These are phyloP conservation scores for Sporisorium exsertum DNA, from an alignment of 1,284 basidiomycete species.

Conservation along the genomic window DNA sequence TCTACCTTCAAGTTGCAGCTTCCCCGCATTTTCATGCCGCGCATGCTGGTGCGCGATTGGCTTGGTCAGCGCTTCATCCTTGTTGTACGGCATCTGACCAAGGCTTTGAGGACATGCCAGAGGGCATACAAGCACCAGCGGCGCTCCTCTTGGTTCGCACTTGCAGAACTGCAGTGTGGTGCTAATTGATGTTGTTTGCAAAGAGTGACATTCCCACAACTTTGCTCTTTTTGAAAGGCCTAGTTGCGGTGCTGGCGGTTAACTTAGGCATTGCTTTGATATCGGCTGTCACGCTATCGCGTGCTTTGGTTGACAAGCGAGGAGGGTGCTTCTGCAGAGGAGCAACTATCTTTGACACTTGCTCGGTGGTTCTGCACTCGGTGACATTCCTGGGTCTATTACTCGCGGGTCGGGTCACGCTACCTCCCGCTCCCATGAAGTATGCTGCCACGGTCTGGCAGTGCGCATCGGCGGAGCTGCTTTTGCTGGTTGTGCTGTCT, in stretches of 20 bases:
- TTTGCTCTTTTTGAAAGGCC: no score
- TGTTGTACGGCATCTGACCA: conserved; percentile 5
- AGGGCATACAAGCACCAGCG: no score
- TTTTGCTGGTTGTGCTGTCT: neutral
- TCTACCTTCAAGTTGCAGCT: neutral
- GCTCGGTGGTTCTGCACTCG: no score
- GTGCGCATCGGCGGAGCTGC: neutral
- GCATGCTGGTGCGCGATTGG: neutral
- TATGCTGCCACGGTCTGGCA: neutral
- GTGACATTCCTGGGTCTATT: neutral
- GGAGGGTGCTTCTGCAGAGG: conserved; percentile 2
- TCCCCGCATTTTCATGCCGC: neutral
- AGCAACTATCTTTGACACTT: conserved; percentile 6
- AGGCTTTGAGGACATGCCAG: neutral
- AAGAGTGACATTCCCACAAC: no score
- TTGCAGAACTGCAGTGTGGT: no score
- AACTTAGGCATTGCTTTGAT: no score
- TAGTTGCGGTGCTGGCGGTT: no score
- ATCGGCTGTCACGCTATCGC: no score
- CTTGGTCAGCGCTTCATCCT: neutral
- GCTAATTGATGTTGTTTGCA: no score
- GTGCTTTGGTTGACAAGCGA: no score
- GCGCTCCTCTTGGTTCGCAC: no score
- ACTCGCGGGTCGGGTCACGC: neutral
- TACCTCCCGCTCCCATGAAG: neutral